Percentiles rank a stretch among this genome's conserved stretches.
phyloP scores from a whole-genome alignment of 208 protist genomes.

The Trypanosoma avium region DNA sequence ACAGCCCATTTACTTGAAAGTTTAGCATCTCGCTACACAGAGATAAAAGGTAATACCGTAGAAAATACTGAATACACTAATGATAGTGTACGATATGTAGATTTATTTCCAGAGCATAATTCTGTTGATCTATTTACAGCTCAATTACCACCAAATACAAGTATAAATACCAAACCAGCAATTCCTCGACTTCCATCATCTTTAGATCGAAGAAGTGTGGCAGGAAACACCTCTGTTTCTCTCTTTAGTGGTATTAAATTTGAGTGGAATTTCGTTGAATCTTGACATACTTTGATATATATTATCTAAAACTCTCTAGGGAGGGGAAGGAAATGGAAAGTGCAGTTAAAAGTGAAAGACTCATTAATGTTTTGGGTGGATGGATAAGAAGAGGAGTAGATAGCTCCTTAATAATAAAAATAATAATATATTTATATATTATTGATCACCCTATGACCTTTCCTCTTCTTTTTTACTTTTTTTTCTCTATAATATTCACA shows the following conservation, averaged over 20 bases:
- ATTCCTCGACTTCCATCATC: neutral
- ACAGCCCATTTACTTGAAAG: slow-evolving; percentile 48
- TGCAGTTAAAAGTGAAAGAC: too few relatives aligned
- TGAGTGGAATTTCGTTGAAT: slow-evolving; percentile 4
- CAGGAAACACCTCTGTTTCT: slow-evolving; percentile 17
- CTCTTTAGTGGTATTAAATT: slow-evolving; percentile 21
- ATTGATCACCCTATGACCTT: too few relatives aligned
- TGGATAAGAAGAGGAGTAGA: too few relatives aligned
- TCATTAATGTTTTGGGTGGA: too few relatives aligned
- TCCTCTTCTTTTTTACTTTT: too few relatives aligned
- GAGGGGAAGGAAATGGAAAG: too few relatives aligned
- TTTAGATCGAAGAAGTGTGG: slow-evolving; percentile 13
- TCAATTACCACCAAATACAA: neutral
- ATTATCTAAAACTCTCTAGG: too few relatives aligned
- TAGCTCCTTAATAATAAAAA: too few relatives aligned
- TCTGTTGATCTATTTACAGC: slow-evolving; percentile 9
- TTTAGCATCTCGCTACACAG: slow-evolving; percentile 40
- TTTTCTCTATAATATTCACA: too few relatives aligned
- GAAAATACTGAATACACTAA: neutral
- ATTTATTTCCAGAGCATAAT: slow-evolving; percentile 18
- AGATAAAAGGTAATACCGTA: neutral
- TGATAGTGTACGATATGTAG: neutral
- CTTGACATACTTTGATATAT: neutral
- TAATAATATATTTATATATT: too few relatives aligned
- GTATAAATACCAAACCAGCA: slow-evolving; percentile 4